These are phyloP conservation scores for Solanum chmielewskii DNA, from an alignment of 257 asterid species.

Conservation along the genomic window DNA sequence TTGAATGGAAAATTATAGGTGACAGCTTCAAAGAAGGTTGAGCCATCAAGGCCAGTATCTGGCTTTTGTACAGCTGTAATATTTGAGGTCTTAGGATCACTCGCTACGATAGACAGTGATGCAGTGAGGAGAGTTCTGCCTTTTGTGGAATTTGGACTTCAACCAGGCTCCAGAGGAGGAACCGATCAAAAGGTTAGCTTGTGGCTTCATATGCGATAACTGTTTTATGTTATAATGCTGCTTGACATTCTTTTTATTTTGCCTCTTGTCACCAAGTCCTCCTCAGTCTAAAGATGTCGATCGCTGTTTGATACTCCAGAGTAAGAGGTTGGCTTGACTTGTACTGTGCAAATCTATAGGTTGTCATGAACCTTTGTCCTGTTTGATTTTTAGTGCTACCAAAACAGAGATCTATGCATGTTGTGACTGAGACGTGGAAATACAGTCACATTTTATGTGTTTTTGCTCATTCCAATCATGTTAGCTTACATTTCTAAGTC, in stretches of 20 bases:
- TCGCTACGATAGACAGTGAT: conserved; percentile 35
- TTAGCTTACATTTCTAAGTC: background rate
- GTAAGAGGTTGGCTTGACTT: background rate
- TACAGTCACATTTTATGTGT: background rate
- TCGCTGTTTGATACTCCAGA: background rate
- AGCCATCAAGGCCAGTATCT: conserved; percentile 45
- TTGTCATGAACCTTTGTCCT: background rate
- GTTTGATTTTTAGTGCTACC: background rate
- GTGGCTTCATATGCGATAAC: background rate
- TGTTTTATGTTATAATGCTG: background rate
- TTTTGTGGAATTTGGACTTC: conserved; percentile 56
- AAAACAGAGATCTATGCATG: background rate
- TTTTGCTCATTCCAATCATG: background rate
- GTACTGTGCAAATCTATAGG: background rate
- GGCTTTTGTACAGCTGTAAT: conserved; percentile 75
- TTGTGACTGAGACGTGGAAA: background rate
- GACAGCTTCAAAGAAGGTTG: conserved; percentile 43
- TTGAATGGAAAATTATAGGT: conserved; percentile 38
- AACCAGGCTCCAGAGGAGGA: conserved; percentile 32
- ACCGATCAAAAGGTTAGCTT: conserved; percentile 52
- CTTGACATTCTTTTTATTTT: background rate
- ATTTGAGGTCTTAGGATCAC: conserved; percentile 66
- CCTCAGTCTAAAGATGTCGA: background rate
- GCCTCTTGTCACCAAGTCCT: background rate
- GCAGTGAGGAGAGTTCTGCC: conserved; percentile 60